phyloP scores from a whole-genome alignment of 73 alveolate genomes.

The Paramecium sexaurelia region DNA sequence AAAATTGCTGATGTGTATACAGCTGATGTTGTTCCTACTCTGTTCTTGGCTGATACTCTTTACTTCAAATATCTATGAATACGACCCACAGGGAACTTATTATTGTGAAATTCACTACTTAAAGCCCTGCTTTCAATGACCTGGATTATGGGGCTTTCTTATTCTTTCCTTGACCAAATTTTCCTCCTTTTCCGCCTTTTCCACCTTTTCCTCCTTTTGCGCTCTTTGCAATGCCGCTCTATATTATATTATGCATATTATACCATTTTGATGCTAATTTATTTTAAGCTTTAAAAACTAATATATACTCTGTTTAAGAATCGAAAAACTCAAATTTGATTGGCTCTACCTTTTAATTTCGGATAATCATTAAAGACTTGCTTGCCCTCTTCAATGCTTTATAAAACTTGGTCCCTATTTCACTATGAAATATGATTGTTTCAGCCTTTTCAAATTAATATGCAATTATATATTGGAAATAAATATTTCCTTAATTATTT shows the following conservation, averaged over 20 bases:
- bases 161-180: constrained; percentile 81
- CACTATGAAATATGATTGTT: background rate
- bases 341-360: constrained; percentile 45
- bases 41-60: constrained; percentile 88
- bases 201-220: constrained; percentile 91
- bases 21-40: constrained; percentile 99
- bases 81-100: constrained; percentile 99
- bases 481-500: constrained; percentile 1
- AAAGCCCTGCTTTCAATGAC: constrained; percentile 98
- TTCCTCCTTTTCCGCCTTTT: constrained; percentile 93
- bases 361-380: constrained; percentile 16
- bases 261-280: constrained; percentile 56
- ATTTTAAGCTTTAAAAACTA: constrained; percentile 2
- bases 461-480: constrained; percentile 16
- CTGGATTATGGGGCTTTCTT: constrained; percentile 97
- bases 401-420: background rate
- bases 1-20: constrained; percentile 98
- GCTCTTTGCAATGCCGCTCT: constrained; percentile 60
- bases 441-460: background rate
- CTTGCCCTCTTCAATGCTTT: background rate
- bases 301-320: constrained; percentile 12
- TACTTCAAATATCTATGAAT: constrained; percentile 96
- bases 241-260: background rate
- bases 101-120: constrained; percentile 67
- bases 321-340: constrained; percentile 59